phyloP scores from a whole-genome alignment of 768 basidiomycete species.

The Scleroderma citrinum region DNA sequence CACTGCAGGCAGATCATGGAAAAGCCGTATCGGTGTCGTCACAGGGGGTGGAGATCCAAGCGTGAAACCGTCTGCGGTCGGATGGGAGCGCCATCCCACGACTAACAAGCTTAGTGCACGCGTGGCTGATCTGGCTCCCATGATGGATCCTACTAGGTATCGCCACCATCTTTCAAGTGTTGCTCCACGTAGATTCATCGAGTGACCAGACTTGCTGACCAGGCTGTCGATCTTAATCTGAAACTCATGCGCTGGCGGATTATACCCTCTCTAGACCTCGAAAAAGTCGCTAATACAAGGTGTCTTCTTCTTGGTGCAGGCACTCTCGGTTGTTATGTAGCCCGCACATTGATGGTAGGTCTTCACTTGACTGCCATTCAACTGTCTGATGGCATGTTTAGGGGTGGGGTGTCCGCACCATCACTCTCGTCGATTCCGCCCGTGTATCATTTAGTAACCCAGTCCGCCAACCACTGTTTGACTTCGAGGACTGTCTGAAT shows the following conservation, averaged over 20 bases:
- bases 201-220: slow-evolving; percentile 70
- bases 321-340: slow-evolving; percentile 94
- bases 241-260: slow-evolving; percentile 99
- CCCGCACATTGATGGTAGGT: slow-evolving; percentile 81
- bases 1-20: slow-evolving; percentile 39
- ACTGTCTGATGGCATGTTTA: slow-evolving; percentile 22
- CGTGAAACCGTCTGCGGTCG: slow-evolving; percentile 61
- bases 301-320: slow-evolving; percentile 92
- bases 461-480: slow-evolving; percentile 93
- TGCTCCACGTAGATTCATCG: background rate
- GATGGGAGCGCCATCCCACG: slow-evolving; percentile 91
- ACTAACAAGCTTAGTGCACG: slow-evolving; percentile 80
- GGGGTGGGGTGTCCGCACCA: slow-evolving; percentile 95
- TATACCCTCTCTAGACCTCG: slow-evolving; percentile 81
- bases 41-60: slow-evolving; percentile 10
- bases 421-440: slow-evolving; percentile 88
- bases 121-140: slow-evolving; percentile 84
- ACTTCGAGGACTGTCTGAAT: slow-evolving; percentile 87
- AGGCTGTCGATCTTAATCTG: slow-evolving; percentile 96
- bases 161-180: background rate
- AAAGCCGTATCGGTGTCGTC: slow-evolving; percentile 58
- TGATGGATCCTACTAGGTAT: slow-evolving; percentile 90
- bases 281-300: slow-evolving; percentile 72
- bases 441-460: slow-evolving; percentile 96
- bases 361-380: background rate